Evolutionary conservation across 106 monocot species (phyloP), one percentile per base, ranked within the genome.

Genomic region (Dendrobium officinale): DNA sequence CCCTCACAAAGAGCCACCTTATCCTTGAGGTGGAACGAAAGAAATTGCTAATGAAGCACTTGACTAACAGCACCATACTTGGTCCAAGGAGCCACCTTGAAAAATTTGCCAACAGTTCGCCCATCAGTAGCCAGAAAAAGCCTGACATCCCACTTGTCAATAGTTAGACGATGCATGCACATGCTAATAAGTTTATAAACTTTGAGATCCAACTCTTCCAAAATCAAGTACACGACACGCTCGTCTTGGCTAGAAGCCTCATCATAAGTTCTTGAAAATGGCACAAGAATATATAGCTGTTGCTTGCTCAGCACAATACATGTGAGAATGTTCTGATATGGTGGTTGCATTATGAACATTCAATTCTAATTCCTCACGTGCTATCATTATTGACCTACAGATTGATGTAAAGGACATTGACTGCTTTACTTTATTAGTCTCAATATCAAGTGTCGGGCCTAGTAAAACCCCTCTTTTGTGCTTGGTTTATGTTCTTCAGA

Each of bases 331-430:
- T 82, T 95, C 93, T 48, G 95, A 93, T 86, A 90, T 91, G 70
- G 84, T 84, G 24, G 85, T 85, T 42, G 87, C 82, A 85, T 82
- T 98, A 83, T 93, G 99, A 29, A 82, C 79, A 82, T 91, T 91
- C 51, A 99, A 81, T 77, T 99, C 99, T 78, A 99, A 81, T 80
- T 99, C 99, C 83, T 99, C 99, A 37, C 95, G 83, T 8, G 95
- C 99, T 70, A 80, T 85, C 84, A 86, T 86, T 66, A 92, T 61
- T 41, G 95, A 99, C 75, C 89, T 99, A 78, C 95, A 90, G 54
- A 80, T 80, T 78, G 95, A 91, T 68, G 99, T 95, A 67, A 84
- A 93, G 19, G 95, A 88, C 37, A 91, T 79, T 42, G 75, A 83
- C 48, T 76, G 73, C 45, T 82, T 81, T 31, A 77, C 85, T 72